These are phyloP conservation scores for Desmodesmus armatus DNA, from an alignment of 139 green algal genomes.

Conservation along the genomic window DNA sequence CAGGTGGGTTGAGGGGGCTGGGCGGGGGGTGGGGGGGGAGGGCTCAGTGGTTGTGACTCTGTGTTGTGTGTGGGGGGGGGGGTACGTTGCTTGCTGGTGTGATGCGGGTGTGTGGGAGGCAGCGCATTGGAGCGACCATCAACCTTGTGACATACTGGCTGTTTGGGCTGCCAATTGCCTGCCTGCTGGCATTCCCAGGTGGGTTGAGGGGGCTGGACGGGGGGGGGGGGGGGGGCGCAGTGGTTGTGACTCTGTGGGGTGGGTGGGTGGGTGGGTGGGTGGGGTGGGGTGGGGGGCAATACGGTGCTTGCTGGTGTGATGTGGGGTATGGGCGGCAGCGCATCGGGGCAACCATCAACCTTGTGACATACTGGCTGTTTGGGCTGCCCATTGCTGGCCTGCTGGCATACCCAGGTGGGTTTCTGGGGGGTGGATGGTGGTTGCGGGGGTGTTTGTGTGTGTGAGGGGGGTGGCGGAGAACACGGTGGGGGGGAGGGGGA, in stretches of 20 bases:
- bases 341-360: conserved; percentile 71
- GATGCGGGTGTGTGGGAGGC: conserved; percentile 69
- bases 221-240: no score
- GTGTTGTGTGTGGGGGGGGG: no score
- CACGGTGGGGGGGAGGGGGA: no score
- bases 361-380: conserved; percentile 72
- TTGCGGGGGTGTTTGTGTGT: no score
- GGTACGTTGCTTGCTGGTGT: conserved; percentile 70
- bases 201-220: conserved; percentile 63
- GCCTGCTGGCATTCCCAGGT: conserved; percentile 64
- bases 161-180: conserved; percentile 70
- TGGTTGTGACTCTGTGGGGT: background rate
- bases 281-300: conserved; percentile 71
- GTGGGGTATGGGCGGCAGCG: conserved; percentile 69
- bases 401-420: conserved; percentile 59
- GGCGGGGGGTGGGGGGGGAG: no score
- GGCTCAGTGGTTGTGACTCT: no score
- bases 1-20: conserved; percentile 57
- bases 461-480: no score
- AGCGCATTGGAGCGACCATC: conserved; percentile 69
- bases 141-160: conserved; percentile 76
- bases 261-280: background rate
- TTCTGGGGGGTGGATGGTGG: no score
- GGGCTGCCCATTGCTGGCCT: conserved; percentile 69
- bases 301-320: conserved; percentile 71